Base-by-base conservation (phyloP, 257 asterid genomes). In the Phtheirospermum japonicum region DNA sequence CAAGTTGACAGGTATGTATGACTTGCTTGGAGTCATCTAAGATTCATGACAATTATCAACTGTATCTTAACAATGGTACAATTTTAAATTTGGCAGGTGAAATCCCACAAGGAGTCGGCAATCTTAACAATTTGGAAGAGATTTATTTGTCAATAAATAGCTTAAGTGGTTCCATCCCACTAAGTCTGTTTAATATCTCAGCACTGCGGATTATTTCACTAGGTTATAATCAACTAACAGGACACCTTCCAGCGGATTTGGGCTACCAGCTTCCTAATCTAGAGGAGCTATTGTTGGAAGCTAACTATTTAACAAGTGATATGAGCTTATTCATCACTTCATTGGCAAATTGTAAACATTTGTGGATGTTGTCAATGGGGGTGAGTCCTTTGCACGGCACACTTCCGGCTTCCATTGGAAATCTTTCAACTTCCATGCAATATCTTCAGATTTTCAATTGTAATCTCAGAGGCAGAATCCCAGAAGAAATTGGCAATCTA, bases 321-420 rank as follows among this genome's bases (percentile, higher is more conserved):
- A 7, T 71, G 36, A 71, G 55, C 61, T 61, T n/a, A n/a, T n/a
- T 71, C 50, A 19, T 75, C 37, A 51, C 59, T 66, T 57, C 73
- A 7, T 33, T 66, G 61, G 45, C 71, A 23, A 71, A 28, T 14
- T 75, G 73, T 31, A 56, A 53, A 19, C 0, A 62, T 14, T 40
- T 75, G 13, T 12, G 1, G 8, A 2, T 0, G 0, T 34, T 75
- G 17, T 20, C 0, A 1, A 8, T 75, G 14, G 4, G 9, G 0
- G 5, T 3, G 0, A 75, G 40, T 62, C 68, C 39, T 30, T 32
- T 71, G 20, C 18, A 62, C 5, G 71, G 62, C 30, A n/a, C n/a
- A 13, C 71, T 71, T 32, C 80, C 80, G 2, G 50, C 11, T 46
- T 50, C 74, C 2, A 5, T 66, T 3, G 80, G 76, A 6, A 66